phyloP scores from a whole-genome alignment of 176 grass and related monocot species.

The Elymus sibiricus region DNA sequence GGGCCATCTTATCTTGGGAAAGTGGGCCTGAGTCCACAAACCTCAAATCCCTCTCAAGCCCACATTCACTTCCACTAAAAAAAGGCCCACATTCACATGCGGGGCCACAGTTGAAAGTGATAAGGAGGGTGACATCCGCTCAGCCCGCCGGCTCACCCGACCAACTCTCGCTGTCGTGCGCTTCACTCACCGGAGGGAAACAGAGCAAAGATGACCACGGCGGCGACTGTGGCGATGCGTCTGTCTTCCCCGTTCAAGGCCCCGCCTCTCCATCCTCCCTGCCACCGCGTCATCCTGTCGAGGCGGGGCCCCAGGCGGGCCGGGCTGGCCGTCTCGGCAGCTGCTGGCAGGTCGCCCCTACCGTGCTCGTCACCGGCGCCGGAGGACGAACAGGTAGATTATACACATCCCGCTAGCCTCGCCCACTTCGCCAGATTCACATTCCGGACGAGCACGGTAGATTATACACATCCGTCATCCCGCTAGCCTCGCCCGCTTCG shows the following conservation, averaged over 20 bases:
- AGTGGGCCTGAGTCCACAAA: neutral
- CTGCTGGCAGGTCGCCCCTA: slow-evolving; percentile 40
- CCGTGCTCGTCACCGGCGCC: slow-evolving; percentile 81
- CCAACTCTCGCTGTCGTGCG: neutral
- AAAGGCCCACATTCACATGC: neutral
- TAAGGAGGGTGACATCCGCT: slow-evolving; percentile 22
- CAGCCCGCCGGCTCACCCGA: neutral
- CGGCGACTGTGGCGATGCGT: neutral
- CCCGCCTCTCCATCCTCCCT: neutral
- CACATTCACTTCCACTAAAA: too few species aligned
- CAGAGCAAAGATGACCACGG: neutral
- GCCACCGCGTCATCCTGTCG: neutral
- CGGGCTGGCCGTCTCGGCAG: slow-evolving; percentile 32
- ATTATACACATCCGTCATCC: too few species aligned
- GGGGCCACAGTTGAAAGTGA: slow-evolving; percentile 10
- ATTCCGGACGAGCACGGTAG: too few species aligned
- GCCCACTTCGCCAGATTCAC: too few species aligned
- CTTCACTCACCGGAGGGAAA: slow-evolving; percentile 14
- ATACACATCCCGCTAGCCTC: too few species aligned
- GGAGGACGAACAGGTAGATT: slow-evolving; percentile 69
- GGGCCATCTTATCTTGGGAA: neutral
- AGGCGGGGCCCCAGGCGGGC: slow-evolving; percentile 7
- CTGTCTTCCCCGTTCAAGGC: neutral
- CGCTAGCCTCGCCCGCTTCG: too few species aligned
- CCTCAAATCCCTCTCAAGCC: neutral